phyloP scores from a whole-genome alignment of 768 basidiomycete genomes.

The Paxillus ammoniavirescens region DNA sequence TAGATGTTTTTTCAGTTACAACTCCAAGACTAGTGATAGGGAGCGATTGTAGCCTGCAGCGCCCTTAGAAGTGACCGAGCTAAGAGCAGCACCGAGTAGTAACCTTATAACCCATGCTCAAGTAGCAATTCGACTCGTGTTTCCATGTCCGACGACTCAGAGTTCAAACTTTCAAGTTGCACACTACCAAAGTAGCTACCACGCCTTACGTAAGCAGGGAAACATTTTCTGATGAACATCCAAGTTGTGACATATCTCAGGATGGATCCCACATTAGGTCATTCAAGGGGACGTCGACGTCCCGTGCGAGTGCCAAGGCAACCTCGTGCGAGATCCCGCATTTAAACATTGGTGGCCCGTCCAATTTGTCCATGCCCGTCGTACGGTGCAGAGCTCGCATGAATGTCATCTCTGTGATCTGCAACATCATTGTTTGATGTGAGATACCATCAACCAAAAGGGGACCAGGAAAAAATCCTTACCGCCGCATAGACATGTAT shows the following conservation, averaged over 20 bases:
- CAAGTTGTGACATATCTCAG: neutral
- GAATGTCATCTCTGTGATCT: conserved; percentile 68
- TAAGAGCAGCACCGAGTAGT: too few relatives aligned
- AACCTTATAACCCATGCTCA: too few relatives aligned
- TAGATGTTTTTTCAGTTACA: neutral
- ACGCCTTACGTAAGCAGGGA: neutral
- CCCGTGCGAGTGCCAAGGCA: conserved; percentile 53
- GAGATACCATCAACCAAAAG: neutral
- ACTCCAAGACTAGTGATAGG: conserved; percentile 4
- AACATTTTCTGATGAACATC: too few relatives aligned
- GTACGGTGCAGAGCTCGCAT: conserved; percentile 68
- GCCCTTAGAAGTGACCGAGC: too few relatives aligned
- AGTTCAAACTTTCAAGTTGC: too few relatives aligned
- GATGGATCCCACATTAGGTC: conserved; percentile 69
- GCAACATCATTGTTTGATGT: neutral
- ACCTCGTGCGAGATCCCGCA: conserved; percentile 65
- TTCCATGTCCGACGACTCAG: too few relatives aligned
- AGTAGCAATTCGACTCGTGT: too few relatives aligned
- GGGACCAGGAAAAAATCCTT: conserved; percentile 21
- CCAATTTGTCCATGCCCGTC: conserved; percentile 57
- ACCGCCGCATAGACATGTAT: conserved; percentile 61
- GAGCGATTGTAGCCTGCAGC: neutral
- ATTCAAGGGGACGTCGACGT: conserved; percentile 55
- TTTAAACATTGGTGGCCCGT: conserved; percentile 72
- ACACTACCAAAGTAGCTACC: neutral